Percentiles rank a stretch among this genome's conserved stretches.
Conservation (phyloP, 129 eudicot genomes). For the Heracleum sosnowskyi region DNA sequence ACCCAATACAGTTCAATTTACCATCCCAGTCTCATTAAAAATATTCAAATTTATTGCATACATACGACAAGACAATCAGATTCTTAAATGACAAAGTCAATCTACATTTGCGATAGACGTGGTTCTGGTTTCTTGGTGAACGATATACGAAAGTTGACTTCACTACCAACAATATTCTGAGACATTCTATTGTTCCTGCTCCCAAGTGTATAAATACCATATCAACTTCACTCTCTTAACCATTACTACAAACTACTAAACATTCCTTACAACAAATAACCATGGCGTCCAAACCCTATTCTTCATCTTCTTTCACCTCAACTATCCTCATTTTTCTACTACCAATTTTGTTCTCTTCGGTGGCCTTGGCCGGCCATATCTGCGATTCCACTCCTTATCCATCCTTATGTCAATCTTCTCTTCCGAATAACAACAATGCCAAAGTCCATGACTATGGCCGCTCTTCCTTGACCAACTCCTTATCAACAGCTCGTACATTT, state of each 20-base stretch:
- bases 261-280: background rate
- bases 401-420: conserved; percentile 43
- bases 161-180: background rate
- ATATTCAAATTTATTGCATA: background rate
- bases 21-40: background rate
- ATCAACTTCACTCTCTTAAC: background rate
- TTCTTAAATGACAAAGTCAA: background rate
- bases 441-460: conserved; percentile 55
- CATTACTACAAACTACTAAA: background rate
- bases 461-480: conserved; percentile 53
- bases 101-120: conserved; percentile 1
- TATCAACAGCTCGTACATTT: conserved; percentile 45
- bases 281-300: background rate
- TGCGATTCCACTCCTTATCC: conserved; percentile 69
- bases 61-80: background rate
- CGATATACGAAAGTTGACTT: background rate
- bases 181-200: background rate
- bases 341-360: background rate
- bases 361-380: background rate
- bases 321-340: background rate
- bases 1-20: background rate
- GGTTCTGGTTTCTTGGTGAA: conserved; percentile 2
- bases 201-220: background rate
- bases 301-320: background rate
- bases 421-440: conserved; percentile 41